phyloP scores from a whole-genome alignment of 106 monocot species.

The Alisma plantagoaquatica region DNA sequence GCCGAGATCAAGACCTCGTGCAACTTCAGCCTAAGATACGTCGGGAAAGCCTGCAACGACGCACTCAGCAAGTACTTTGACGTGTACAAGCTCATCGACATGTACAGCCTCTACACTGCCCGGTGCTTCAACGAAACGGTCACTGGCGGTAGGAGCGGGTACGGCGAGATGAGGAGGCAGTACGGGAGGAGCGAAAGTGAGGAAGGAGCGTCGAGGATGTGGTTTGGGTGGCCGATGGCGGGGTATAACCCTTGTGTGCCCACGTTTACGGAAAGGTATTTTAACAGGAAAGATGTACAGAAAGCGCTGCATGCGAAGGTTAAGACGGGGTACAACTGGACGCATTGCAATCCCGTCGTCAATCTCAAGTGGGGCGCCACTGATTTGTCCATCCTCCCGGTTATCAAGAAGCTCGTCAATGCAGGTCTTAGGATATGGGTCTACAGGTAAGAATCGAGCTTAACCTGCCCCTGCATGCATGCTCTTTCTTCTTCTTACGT shows the following conservation, averaged over 20 bases:
- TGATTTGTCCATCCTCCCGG: conserved; percentile 34
- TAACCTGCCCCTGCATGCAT: too few relatives aligned
- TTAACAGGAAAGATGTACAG: conserved; percentile 47
- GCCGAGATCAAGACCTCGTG: conserved; percentile 46
- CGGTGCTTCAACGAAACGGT: conserved; percentile 23
- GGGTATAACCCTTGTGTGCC: conserved; percentile 43
- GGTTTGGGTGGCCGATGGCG: too few relatives aligned
- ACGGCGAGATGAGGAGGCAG: background rate
- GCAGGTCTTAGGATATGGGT: conserved; percentile 78
- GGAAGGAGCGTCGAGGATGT: conserved; percentile 41
- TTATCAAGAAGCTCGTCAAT: conserved; percentile 55
- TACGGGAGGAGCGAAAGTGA: conserved; percentile 13
- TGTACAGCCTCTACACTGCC: conserved; percentile 79
- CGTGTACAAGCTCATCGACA: conserved; percentile 70
- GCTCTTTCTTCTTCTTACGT: background rate
- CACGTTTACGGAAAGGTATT: conserved; percentile 33
- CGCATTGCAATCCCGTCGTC: conserved; percentile 28
- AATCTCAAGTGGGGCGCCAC: conserved; percentile 38
- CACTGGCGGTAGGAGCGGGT: background rate
- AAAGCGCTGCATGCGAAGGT: conserved; percentile 43
- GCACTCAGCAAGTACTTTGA: conserved; percentile 41
- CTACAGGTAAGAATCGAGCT: conserved; percentile 43
- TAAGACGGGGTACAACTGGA: conserved; percentile 22
- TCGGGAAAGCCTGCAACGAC: conserved; percentile 15
- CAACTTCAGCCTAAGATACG: conserved; percentile 49